Evolutionary conservation across 495 filamentous ascomycete genomes (phyloP).

Genomic region (Massariosphaeria phaeospora): DNA sequence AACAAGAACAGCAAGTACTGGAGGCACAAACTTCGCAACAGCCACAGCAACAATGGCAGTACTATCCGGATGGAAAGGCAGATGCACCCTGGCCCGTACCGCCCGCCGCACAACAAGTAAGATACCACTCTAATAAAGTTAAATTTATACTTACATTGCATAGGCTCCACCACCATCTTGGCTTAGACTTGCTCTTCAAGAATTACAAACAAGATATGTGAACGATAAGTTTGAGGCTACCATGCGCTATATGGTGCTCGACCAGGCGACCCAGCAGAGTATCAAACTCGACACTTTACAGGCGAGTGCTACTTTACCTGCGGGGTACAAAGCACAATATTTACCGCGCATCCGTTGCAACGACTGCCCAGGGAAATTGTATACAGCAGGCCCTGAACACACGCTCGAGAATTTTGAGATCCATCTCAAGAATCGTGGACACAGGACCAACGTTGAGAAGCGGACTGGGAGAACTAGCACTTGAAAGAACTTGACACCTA

Average conservation of each 20-base stretch:
- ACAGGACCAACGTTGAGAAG: conserved; percentile 68
- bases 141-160: conserved; percentile 3
- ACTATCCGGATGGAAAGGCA: conserved; percentile 31
- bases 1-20: too few relatives aligned
- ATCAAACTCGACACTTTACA: conserved; percentile 47
- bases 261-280: conserved; percentile 57
- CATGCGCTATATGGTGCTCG: conserved; percentile 80
- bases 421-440: conserved; percentile 73
- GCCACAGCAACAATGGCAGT: conserved; percentile 29
- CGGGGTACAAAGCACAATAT: conserved; percentile 63
- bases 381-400: conserved; percentile 77
- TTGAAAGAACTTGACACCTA: conserved; percentile 2
- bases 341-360: conserved; percentile 81
- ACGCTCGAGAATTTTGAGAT: conserved; percentile 87
- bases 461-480: conserved; percentile 37
- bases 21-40: too few relatives aligned
- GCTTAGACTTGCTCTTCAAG: conserved; percentile 62
- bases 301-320: conserved; percentile 46
- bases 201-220: conserved; percentile 61
- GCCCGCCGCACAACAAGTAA: conserved; percentile 17
- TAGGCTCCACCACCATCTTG: conserved; percentile 76
- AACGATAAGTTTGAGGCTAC: conserved; percentile 75
- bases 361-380: conserved; percentile 90
- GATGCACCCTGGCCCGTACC: conserved; percentile 30
- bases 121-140: not conserved